Evolutionary conservation across 805 yeast species (phyloP), one percentile per base, ranked within the genome.

Genomic region (Phaffomyces thermotolerans): DNA sequence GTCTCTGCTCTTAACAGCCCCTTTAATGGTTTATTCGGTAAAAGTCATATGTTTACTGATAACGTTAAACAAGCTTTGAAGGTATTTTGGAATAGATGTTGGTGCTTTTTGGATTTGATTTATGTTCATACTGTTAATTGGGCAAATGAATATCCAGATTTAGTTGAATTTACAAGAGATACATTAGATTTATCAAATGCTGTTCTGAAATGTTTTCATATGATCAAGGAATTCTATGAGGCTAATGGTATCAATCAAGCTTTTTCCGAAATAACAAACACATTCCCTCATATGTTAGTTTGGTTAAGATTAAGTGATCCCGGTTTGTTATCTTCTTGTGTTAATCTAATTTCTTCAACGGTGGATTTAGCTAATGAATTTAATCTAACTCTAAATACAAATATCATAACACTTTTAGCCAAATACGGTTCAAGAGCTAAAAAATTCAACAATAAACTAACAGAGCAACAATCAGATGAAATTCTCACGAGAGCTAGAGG

Each of bases 301-400:
- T 85, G 97, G 95, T 68, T 91, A 25, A 72, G 93, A 46, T 67
- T 91, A 38, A 87, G 91, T 46, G 97, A 90, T 61, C 68, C 76
- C 7, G 84, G 88, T 3, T 67, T 91, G 37, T 65, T 86, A 37
- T 73, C 72, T 23, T 75, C 87, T 1, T 87, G 96, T 68, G 90
- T 86, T 6, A 71, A 73, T 22, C 66, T 88, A 38, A 83, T 85
- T 5, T 73, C 79, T 40, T 72, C 75, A 36, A 78, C 87, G 0
- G 68, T 88, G 37, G 84, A 80, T 51, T 61, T 84, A 36, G 85
- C 89, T 0, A 62, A 65, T 27, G 81, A 77, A 34, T 65, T 79
- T 34, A 57, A 72, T 12, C 68, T 82, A 25, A 56, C 58, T 3
- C 69, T 83, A 18, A 81, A 79, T 34, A 71, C 68, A 4, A 68